Percentiles rank a stretch among this genome's conserved stretches.
Evolutionary conservation across 495 filamentous ascomycete genomes (phyloP).

Genomic region (Lentithecium fluviatile): DNA sequence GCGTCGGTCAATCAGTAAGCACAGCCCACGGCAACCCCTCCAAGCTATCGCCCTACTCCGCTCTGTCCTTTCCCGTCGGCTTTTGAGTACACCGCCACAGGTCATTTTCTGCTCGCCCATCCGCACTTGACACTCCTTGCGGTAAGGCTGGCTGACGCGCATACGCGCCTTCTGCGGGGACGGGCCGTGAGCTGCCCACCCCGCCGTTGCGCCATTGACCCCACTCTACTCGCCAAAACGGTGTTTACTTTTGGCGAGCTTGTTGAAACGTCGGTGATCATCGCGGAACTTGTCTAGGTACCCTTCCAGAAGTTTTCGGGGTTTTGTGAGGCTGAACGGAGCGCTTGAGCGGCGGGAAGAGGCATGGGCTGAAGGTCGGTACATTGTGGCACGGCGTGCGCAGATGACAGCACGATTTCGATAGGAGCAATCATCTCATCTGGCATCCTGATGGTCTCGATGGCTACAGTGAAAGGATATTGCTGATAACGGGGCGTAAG

Average conservation of each 20-base stretch:
- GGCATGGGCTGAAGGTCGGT: no score
- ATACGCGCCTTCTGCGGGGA: not conserved
- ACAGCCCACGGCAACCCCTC: not conserved
- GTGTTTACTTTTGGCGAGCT: not conserved
- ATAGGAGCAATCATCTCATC: not conserved
- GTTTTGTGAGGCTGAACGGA: not conserved
- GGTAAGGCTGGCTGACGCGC: constrained; percentile 1
- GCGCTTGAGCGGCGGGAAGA: no score
- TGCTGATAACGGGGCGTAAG: not conserved
- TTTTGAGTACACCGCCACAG: not conserved
- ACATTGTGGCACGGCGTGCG: not conserved
- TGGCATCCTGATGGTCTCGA: not conserved
- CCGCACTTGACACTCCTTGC: not conserved
- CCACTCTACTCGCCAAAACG: not conserved
- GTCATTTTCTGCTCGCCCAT: not conserved
- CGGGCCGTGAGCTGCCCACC: not conserved
- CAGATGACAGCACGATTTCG: not conserved
- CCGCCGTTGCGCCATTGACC: not conserved
- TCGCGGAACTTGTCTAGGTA: not conserved
- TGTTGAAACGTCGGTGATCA: not conserved
- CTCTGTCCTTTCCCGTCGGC: not conserved
- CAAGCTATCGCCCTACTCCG: not conserved
- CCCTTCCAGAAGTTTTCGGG: not conserved
- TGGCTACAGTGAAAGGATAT: not conserved
- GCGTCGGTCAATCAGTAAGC: not conserved